Evolutionary conservation across 306 rosid species (phyloP).

Genomic region (Adenanthera pavonina): DNA sequence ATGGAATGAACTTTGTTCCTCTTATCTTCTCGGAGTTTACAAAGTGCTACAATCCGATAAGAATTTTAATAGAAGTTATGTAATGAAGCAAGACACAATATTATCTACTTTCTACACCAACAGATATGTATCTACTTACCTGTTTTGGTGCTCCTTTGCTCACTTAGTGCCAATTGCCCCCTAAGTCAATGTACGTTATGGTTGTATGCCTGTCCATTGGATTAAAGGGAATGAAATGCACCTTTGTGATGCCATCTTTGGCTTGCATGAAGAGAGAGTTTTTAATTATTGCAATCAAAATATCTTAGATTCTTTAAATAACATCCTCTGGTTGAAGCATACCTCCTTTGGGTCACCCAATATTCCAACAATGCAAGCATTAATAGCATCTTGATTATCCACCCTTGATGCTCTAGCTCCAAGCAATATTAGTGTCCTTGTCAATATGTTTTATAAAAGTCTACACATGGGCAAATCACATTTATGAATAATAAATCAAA

Average conservation of each 20-base stretch:
- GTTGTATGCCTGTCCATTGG: constrained; percentile 96
- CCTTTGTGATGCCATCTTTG: constrained; percentile 76
- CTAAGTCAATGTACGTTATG: constrained; percentile 70
- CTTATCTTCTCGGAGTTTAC: constrained; percentile 67
- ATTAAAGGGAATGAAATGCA: constrained; percentile 88
- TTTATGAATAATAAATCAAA: neutral
- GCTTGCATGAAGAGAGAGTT: constrained; percentile 50
- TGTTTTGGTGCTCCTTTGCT: constrained; percentile 99
- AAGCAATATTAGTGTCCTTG: constrained; percentile 62
- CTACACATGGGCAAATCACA: constrained; percentile 35
- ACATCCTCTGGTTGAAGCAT: neutral
- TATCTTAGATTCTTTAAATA: neutral
- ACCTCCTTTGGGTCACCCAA: constrained; percentile 95
- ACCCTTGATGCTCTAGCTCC: constrained; percentile 93
- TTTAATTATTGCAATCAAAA: neutral
- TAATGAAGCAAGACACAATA: neutral
- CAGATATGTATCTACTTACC: constrained; percentile 42
- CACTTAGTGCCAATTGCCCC: constrained; percentile 75
- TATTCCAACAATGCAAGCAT: constrained; percentile 95
- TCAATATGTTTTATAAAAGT: constrained; percentile 65
- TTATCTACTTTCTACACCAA: neutral
- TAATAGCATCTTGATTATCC: constrained; percentile 93
- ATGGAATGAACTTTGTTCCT: constrained; percentile 70
- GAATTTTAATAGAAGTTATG: constrained; percentile 18
- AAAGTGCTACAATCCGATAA: constrained; percentile 75